phyloP scores from a whole-genome alignment of 192 early-diverging fungal species.

The Backusella macrospora region DNA sequence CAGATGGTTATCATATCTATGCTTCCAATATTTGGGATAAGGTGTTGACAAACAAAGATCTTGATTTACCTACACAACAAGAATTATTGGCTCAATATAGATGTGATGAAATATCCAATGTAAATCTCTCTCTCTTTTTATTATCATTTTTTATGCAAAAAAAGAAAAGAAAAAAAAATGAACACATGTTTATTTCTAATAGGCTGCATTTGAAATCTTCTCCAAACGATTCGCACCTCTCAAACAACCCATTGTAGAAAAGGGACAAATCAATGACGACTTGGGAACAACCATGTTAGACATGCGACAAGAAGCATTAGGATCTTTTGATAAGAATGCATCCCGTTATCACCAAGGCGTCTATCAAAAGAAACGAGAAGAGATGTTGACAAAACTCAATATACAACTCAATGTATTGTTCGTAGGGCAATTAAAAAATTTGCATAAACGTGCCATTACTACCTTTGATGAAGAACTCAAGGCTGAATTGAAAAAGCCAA shows the following conservation, averaged over 20 bases:
- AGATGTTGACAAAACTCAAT: slow-evolving; percentile 79
- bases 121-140: no score
- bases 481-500: slow-evolving; percentile 28
- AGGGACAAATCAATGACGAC: slow-evolving; percentile 74
- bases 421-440: slow-evolving; percentile 86
- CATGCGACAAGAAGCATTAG: slow-evolving; percentile 60
- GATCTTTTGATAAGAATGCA: slow-evolving; percentile 86
- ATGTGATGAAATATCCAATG: slow-evolving; percentile 93
- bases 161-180: no score
- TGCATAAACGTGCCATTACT: slow-evolving; percentile 71
- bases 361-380: slow-evolving; percentile 83
- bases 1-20: slow-evolving; percentile 94
- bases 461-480: slow-evolving; percentile 59
- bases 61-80: slow-evolving; percentile 98
- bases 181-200: background rate
- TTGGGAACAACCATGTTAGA: slow-evolving; percentile 70
- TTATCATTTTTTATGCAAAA: no score
- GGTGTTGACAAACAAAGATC: slow-evolving; percentile 91
- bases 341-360: slow-evolving; percentile 88
- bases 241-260: slow-evolving; percentile 68
- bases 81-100: slow-evolving; percentile 97
- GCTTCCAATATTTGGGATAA: slow-evolving; percentile 95
- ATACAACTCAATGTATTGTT: slow-evolving; percentile 78
- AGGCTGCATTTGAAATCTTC: slow-evolving; percentile 74
- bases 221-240: slow-evolving; percentile 61